Evolutionary conservation across 2,329 filamentous ascomycete species (phyloP), one percentile per base, ranked within the genome.

Genomic region (Ceratocystiopsis sp.): DNA sequence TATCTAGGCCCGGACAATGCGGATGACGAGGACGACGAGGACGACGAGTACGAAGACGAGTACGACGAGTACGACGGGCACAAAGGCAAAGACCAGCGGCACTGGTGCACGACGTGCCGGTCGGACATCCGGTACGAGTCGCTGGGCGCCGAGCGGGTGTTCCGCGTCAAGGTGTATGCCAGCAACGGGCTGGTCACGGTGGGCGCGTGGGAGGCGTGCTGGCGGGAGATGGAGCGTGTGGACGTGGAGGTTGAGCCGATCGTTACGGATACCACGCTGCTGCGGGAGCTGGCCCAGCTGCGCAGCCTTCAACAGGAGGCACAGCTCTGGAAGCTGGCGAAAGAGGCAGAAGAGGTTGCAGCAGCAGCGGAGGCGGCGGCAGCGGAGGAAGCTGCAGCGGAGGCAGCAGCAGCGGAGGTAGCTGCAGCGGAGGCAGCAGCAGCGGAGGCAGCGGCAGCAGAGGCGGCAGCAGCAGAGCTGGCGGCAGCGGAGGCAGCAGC

Each of bases 151-250:
- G 61, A 65, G 45, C 73, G 71, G 52, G 67, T 77, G 40, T 91
- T 84, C 67, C 73, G 78, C 29, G 71, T 96, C 57, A 91, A 86
- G 55, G 79, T 96, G 1, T 98, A 89, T 55, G 91, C 91, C 1
- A 89, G 86, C 42, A 98, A 96, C 59, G 91, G 91, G 0, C 65
- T 96, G 40, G 93, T 98, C 84, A 75, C 78, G 46, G 79, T 84
- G 6, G 85, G 85, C 0, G 89, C 91, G 0, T 98, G 91, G 91
- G 75, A 75, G 5, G 87, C 87, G 2, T 89, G 84, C 46, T 98
- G 89, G 89, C 82, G 76, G 52, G 89, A 96, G 60, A 98, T 98
- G 91, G 91, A 98, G 62, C 75, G 89, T n/a, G 84, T 96, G 0
- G 91, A 98, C 55, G 84, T 93, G 2, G 89, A 96, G 59, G 75